Percentiles rank a stretch among this genome's conserved stretches.
These are phyloP conservation scores for Polygonum maritimum DNA, from an alignment of 148 eudicot genomes.

Conservation along the genomic window DNA sequence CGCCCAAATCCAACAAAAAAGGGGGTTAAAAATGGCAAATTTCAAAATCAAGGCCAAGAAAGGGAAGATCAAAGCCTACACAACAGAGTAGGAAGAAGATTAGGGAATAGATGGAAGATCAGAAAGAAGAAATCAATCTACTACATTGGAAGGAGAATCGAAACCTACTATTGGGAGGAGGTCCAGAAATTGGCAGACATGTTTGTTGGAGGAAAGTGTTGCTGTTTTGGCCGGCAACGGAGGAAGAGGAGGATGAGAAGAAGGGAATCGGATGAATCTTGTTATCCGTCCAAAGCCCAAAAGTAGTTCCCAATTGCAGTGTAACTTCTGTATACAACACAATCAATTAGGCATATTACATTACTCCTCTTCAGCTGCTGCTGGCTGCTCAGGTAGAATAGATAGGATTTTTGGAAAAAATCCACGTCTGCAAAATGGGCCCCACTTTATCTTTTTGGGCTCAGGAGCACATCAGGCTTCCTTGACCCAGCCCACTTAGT, in stretches of 20 bases:
- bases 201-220: not conserved
- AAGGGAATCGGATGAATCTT: constrained; percentile 6
- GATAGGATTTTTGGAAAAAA: not conserved
- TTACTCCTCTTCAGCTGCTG: not conserved
- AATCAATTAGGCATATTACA: not conserved
- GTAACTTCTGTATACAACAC: not conserved
- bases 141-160: not conserved
- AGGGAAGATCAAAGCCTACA: not conserved
- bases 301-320: not conserved
- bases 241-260: not conserved
- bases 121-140: not conserved
- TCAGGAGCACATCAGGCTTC: not conserved
- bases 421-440: not conserved
- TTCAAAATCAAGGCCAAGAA: not conserved
- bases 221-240: not conserved
- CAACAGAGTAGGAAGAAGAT: not conserved
- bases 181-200: constrained; percentile 99
- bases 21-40: not conserved
- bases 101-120: not conserved
- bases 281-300: constrained; percentile 4
- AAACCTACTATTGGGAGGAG: constrained; percentile 71
- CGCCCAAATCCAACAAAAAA: constrained; percentile 1
- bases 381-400: not conserved
- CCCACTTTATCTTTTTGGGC: not conserved
- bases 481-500: not conserved